Base-by-base conservation (phyloP, 768 basidiomycete genomes). In the Nidularia pulvinata region DNA sequence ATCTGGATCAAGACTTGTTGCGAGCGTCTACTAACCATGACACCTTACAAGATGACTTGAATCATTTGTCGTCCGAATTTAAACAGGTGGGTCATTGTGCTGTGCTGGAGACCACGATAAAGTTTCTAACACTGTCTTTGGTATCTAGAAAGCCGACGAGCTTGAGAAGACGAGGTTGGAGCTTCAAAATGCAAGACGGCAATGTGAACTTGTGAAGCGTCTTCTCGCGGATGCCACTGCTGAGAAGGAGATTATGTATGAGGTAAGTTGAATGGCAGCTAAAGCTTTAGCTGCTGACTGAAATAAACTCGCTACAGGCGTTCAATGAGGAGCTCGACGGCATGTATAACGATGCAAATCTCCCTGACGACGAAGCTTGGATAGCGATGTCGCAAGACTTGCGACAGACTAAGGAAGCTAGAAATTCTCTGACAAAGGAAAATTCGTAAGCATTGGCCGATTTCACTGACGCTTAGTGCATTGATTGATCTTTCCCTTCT, bases 301-400 rank as follows among this genome's bases (percentile, higher is more conserved):
- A 25, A 25, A 25, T 25, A 4, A 25, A 25, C 25, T 25, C 4
- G 25, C 25, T 25, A 25, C 56, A 95, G 93, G 90, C 92, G 2
- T 95, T 97, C 73, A 96, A 97, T 66, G 93, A 94, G 64, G 94
- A 96, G 66, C 78, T 97, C 33, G 93, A 95, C 58, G 85, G 82
- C 14, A 92, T 96, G 91, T 96, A 86, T 69, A 88, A 89, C 49
- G 92, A 95, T 54, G 83, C 82, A 30, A 82, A 88, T 55, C 81
- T 95, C 48, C 92, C 94, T 9, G 84, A 86, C 19, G 84, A 87
- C 47, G 91, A 94, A 61, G 92, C 93, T 1, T 95, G 89, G 84
- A 65, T 72, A n/a, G 87, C 88, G 1, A 79, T 96, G 78, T 80
- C 84, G 30, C 72, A 73, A 43, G 92, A 95, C 64, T 73, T 95